Conservation (phyloP, 768 basidiomycete species). For the Arthromyces matolae region DNA sequence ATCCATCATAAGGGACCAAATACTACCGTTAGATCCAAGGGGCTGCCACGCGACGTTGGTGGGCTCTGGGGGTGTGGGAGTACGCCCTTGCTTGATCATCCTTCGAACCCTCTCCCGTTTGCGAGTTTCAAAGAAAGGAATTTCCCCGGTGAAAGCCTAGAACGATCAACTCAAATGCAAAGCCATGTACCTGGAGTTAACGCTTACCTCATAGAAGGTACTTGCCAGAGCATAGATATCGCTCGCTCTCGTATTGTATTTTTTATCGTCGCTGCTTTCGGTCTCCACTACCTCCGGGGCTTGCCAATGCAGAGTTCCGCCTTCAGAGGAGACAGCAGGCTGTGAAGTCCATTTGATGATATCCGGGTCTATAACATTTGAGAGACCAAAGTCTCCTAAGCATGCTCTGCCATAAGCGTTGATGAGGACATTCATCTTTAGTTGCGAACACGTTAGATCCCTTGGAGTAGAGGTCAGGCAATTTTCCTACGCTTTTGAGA, state of each 20-base stretch:
- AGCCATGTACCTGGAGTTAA: background rate
- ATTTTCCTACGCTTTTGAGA: too few species aligned
- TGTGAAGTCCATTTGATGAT: constrained; percentile 16
- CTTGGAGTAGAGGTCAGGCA: too few species aligned
- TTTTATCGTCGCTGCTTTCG: background rate
- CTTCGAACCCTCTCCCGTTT: background rate
- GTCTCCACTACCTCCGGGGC: constrained; percentile 24
- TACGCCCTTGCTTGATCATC: background rate
- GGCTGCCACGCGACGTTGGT: background rate
- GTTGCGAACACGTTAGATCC: background rate
- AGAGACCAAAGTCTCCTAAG: constrained; percentile 26
- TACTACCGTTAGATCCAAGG: background rate
- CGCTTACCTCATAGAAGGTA: constrained; percentile 8
- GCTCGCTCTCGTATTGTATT: constrained; percentile 17
- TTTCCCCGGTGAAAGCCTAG: constrained; percentile 7
- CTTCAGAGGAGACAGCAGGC: constrained; percentile 8
- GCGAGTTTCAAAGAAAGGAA: constrained; percentile 2
- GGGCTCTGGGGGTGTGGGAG: background rate
- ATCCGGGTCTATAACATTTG: constrained; percentile 18
- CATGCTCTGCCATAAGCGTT: constrained; percentile 19
- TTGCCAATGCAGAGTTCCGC: constrained; percentile 24
- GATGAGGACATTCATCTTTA: constrained; percentile 26
- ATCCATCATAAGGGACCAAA: constrained; percentile 5
- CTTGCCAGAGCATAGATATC: constrained; percentile 27
- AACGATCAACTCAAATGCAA: background rate